Evolutionary conservation across 179 eudicot species (phyloP), one percentile per base, ranked within the genome.

Genomic region (Drosera spatulata): DNA sequence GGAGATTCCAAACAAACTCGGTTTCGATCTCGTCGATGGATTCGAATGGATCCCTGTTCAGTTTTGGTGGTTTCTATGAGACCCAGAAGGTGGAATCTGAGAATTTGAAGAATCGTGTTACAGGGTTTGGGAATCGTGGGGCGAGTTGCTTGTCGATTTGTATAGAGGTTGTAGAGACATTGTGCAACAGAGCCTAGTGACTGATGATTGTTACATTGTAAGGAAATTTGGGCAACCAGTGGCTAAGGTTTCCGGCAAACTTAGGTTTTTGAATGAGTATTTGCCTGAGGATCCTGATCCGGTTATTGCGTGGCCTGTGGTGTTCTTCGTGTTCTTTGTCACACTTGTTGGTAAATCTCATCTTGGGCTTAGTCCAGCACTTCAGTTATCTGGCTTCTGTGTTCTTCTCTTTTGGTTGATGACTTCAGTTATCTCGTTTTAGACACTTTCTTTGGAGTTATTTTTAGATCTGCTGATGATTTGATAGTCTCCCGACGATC

Each of bases 221-320:
- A 56, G 66, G 61, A 83, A 85, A 58, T 53, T 85, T 58, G 77
- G 77, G 59, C 81, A 78, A 13, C 82, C 83, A 3, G 67, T 86
- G 64, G 52, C 67, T 13, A 73, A 71, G 51, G 73, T 79, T 69
- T 80, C 80, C 0, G 64, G 53, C 55, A 80, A 62, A 60, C 59
- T 91, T 50, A 80, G 85, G 59, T 75, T 81, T 67, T 69, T 91
- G 75, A 91, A 91, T 67, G 91, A 85, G 71, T 88, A 66, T 64
- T 71, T 91, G 80, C 97, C 97, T 5, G 97, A 91, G 64, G 97
- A 91, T 82, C 96, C 96, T 53, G 81, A 88, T 70, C 97, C 97
- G 10, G 51, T 79, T 46, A 86, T 72, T 61, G 86, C 83, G 22
- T 91, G 97, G 97, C 81, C 85, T 48, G 88, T 91, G 39, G 71